Evolutionary conservation across 306 rosid species (phyloP).

Genomic region (Luffa acutangula): DNA sequence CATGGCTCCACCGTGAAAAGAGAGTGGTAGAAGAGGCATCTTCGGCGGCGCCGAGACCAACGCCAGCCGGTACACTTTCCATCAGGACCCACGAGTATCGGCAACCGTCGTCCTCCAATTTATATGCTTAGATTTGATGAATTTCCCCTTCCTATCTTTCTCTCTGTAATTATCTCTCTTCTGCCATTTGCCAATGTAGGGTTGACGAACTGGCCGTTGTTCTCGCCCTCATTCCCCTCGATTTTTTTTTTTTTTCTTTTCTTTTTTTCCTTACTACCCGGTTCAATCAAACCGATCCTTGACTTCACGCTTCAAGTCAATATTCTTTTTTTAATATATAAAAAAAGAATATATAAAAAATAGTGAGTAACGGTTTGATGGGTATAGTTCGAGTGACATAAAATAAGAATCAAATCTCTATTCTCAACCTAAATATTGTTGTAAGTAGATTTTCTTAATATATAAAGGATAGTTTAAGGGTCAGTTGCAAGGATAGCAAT

Average conservation of each 20-base stretch:
- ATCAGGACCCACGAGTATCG: conserved; percentile 15
- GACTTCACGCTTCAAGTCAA: background rate
- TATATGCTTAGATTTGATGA: background rate
- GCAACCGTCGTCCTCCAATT: background rate
- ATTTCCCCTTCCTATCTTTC: background rate
- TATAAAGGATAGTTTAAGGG: too few relatives aligned
- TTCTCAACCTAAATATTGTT: too few relatives aligned
- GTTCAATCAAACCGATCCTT: background rate
- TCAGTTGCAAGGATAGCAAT: too few relatives aligned
- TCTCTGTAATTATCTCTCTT: background rate
- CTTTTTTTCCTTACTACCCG: background rate
- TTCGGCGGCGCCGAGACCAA: conserved; percentile 15
- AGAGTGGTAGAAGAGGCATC: conserved; percentile 24
- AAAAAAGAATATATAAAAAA: too few relatives aligned
- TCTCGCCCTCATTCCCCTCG: background rate
- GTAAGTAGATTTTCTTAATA: too few relatives aligned
- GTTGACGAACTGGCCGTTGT: background rate
- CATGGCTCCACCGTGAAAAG: conserved; percentile 48
- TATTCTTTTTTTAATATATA: too few relatives aligned
- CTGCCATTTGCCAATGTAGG: background rate
- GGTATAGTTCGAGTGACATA: too few relatives aligned
- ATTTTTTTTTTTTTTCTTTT: background rate
- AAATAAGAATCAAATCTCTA: too few relatives aligned
- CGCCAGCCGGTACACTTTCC: conserved; percentile 46
- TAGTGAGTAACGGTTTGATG: too few relatives aligned